A percentile compares a stretch with the other conserved stretches of the same genome.
Evolutionary conservation across 1,284 basidiomycete species (phyloP).

Genomic region (Naganishia sp.): DNA sequence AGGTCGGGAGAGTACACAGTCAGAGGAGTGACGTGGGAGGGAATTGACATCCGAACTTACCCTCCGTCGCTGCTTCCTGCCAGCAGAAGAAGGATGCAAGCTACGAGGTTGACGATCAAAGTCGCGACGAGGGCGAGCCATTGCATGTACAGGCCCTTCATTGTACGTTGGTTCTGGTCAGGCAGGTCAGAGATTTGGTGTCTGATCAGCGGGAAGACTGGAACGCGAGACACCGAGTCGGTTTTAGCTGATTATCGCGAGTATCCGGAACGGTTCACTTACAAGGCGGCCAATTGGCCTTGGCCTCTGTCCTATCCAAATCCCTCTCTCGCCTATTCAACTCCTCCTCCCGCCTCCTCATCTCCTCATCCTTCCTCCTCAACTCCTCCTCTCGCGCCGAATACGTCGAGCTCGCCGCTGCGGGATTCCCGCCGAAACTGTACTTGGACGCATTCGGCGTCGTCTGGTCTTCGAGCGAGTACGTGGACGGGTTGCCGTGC

Average conservation of each 20-base stretch:
- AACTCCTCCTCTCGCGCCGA: constrained; percentile 38
- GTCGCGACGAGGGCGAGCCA: constrained; percentile 81
- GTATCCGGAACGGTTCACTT: constrained; percentile 31
- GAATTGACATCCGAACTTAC: constrained; percentile 36
- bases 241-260: not conserved
- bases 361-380: constrained; percentile 45
- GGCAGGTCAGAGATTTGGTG: constrained; percentile 90
- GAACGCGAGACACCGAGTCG: not conserved
- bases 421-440: constrained; percentile 35
- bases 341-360: constrained; percentile 43
- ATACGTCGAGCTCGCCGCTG: constrained; percentile 25
- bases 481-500: constrained; percentile 44
- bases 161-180: constrained; percentile 72
- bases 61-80: constrained; percentile 74
- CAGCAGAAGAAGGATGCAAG: constrained; percentile 81
- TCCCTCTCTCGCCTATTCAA: constrained; percentile 38
- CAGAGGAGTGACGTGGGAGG: too few species aligned
- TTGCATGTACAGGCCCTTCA: constrained; percentile 79
- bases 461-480: constrained; percentile 42
- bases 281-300: constrained; percentile 54
- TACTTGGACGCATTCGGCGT: constrained; percentile 33
- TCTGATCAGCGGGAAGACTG: constrained; percentile 86
- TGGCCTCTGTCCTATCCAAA: constrained; percentile 40
- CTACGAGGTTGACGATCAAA: constrained; percentile 84
- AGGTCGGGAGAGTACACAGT: constrained; percentile 3